A percentile compares a stretch with the other conserved stretches of the same genome.
Conservation (phyloP, 2,329 filamentous ascomycete genomes). For the Penicillium sp. region DNA sequence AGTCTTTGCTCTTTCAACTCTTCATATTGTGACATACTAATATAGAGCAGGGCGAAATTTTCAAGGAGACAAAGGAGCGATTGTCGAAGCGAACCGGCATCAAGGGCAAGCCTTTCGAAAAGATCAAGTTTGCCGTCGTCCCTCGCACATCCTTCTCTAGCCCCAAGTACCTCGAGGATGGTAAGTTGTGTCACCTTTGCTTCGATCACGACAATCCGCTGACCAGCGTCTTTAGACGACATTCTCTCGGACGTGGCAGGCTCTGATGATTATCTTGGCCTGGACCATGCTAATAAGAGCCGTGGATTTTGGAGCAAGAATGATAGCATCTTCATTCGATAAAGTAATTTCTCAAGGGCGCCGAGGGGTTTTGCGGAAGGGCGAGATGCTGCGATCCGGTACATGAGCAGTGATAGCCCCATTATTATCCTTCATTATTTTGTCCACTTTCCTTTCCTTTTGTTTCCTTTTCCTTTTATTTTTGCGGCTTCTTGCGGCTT, state of each 20-base stretch:
- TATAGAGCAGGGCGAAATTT: slow-evolving; percentile 66
- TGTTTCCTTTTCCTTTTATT: slow-evolving; percentile 5
- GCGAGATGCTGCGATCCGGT: slow-evolving; percentile 20
- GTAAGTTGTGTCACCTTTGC: slow-evolving; percentile 53
- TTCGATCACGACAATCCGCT: not conserved
- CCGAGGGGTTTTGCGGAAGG: slow-evolving; percentile 21
- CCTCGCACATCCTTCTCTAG: slow-evolving; percentile 68
- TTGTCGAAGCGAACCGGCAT: slow-evolving; percentile 87
- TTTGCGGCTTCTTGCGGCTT: slow-evolving; percentile 1
- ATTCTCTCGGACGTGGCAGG: slow-evolving; percentile 59
- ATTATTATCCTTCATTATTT: slow-evolving; percentile 21
- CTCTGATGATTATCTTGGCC: slow-evolving; percentile 69
- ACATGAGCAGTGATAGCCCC: slow-evolving; percentile 21
- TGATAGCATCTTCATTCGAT: slow-evolving; percentile 64
- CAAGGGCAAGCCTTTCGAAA: slow-evolving; percentile 97
- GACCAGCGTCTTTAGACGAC: slow-evolving; percentile 36
- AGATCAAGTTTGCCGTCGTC: slow-evolving; percentile 91
- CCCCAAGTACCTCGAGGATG: slow-evolving; percentile 80
- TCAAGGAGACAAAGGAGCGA: slow-evolving; percentile 91
- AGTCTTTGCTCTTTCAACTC: slow-evolving; percentile 29
- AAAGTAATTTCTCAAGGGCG: slow-evolving; percentile 27
- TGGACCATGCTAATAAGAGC: slow-evolving; percentile 63
- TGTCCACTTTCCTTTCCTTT: slow-evolving; percentile 7
- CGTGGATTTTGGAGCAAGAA: slow-evolving; percentile 58
- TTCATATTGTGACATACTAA: slow-evolving; percentile 14